Percentiles rank a stretch among this genome's conserved stretches.
Evolutionary conservation across 2,329 filamentous ascomycete genomes (phyloP).

Genomic region (Herpotrichia juniperi): DNA sequence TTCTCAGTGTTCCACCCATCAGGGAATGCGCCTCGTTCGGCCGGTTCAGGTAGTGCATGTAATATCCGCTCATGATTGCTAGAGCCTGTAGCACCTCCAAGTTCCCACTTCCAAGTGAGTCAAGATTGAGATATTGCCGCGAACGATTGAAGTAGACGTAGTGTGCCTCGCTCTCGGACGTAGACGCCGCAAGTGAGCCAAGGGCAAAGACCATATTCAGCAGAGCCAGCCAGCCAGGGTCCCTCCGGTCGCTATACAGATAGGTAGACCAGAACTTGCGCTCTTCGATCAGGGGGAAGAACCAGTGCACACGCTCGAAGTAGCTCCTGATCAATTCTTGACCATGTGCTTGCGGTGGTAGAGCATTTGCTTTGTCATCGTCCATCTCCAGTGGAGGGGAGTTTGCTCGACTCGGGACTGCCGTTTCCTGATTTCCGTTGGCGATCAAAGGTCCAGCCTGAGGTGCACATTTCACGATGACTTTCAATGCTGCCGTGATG

Average conservation of each 20-base stretch:
- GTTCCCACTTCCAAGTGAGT: slow-evolving; percentile 71
- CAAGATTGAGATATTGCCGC: slow-evolving; percentile 69
- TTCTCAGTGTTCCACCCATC: slow-evolving; percentile 72
- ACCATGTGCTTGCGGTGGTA: slow-evolving; percentile 67
- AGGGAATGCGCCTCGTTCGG: slow-evolving; percentile 79
- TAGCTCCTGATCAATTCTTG: slow-evolving; percentile 76
- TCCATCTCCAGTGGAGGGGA: slow-evolving; percentile 43
- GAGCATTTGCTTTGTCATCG: slow-evolving; percentile 48
- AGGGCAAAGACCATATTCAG: slow-evolving; percentile 79
- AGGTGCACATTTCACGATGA: slow-evolving; percentile 66
- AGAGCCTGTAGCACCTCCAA: slow-evolving; percentile 77
- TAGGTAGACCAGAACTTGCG: slow-evolving; percentile 71
- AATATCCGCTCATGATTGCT: slow-evolving; percentile 74
- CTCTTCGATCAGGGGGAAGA: slow-evolving; percentile 77
- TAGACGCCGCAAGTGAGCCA: slow-evolving; percentile 72
- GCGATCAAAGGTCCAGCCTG: slow-evolving; percentile 56
- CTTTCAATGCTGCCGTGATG: slow-evolving; percentile 74
- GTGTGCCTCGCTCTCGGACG: slow-evolving; percentile 67
- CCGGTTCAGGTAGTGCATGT: slow-evolving; percentile 78
- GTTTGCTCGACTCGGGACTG: slow-evolving; percentile 42
- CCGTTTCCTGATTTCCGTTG: slow-evolving; percentile 47
- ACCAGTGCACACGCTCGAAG: slow-evolving; percentile 74
- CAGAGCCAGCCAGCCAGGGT: slow-evolving; percentile 73
- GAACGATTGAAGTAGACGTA: slow-evolving; percentile 73
- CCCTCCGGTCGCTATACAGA: slow-evolving; percentile 65